Percentiles rank a stretch among this genome's conserved stretches.
These are phyloP conservation scores for Termitomyces sp. DNA, from an alignment of 768 basidiomycete genomes.

Conservation along the genomic window DNA sequence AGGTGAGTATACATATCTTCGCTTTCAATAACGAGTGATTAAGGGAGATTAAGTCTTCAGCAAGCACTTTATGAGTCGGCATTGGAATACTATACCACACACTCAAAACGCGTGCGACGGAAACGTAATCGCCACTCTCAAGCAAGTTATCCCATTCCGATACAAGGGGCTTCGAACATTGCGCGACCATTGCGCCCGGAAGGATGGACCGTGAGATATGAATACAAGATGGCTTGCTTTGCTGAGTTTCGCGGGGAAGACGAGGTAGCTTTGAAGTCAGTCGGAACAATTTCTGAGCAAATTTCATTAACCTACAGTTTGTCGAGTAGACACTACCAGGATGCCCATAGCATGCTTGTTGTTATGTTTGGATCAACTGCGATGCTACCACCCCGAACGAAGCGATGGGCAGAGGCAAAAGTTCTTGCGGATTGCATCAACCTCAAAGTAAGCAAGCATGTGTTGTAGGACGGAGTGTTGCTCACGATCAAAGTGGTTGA, in stretches of 20 bases:
- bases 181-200: constrained; percentile 67
- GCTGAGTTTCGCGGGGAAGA: constrained; percentile 93
- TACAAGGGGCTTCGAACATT: constrained; percentile 35
- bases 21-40: background rate
- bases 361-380: constrained; percentile 88
- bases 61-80: constrained; percentile 86
- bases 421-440: constrained; percentile 93
- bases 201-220: constrained; percentile 95
- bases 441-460: constrained; percentile 57
- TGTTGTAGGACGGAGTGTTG: background rate
- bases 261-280: constrained; percentile 88
- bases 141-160: constrained; percentile 42
- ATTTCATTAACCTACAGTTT: constrained; percentile 8
- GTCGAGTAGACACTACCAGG: constrained; percentile 78
- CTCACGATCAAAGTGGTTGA: background rate
- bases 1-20: constrained; percentile 41
- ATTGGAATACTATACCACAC: constrained; percentile 87
- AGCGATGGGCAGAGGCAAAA: constrained; percentile 98
- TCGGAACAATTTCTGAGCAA: constrained; percentile 12
- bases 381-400: constrained; percentile 86
- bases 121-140: constrained; percentile 85
- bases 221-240: constrained; percentile 96
- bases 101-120: constrained; percentile 86
- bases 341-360: constrained; percentile 77
- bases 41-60: constrained; percentile 54